Evolutionary conservation across 2,329 filamentous ascomycete genomes (phyloP), one percentile per base, ranked within the genome.

Genomic region (Chaetothyriales sp.): DNA sequence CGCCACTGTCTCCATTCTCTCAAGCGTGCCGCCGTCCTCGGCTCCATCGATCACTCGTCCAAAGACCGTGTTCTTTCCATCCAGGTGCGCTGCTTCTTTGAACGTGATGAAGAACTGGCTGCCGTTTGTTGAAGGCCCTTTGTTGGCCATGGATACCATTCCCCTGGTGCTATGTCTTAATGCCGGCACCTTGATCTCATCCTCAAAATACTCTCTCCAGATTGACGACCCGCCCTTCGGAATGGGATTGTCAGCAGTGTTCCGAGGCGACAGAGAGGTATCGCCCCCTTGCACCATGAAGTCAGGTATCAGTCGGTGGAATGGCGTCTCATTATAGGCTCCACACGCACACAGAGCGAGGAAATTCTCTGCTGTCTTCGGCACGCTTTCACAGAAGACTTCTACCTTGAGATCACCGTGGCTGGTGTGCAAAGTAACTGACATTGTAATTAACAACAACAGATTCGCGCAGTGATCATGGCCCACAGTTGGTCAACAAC

Each of bases 341-440:
- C 70, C 71, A 40, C 74, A 77, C 46, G 80, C 80, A 69, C 78
- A 81, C 47, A 83, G 74, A 54, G 80, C 80, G 54, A 83, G 75
- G 67, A 83, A 83, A 68, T 83, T 83, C 70, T 95, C 86, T 57
- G 89, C 85, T 0, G 92, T 95, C 68, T 90, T 89, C 56, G 92
- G 92, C 29, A 94, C 88, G 61, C 86, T 83, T 67, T 95, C 88
- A 73, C 90, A 97, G 72, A 95, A 97, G 60, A 98, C 75, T 69
- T 97, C 92, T 62, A 97, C 80, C 72, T 97, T 98, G 66, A 98
- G 77, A 69, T 92, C 84, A 65, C 92, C 92, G 50, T 85, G 77
- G 48, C 82, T 86, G 48, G 92, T 98, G 69, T 95, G 89, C 13
- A 98, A 18, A 22, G 46, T 47, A 29, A 47, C 46, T n/a, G 46